Conservation (phyloP, 306 rosid genomes). For the Notholithocarpus densiflorus region DNA sequence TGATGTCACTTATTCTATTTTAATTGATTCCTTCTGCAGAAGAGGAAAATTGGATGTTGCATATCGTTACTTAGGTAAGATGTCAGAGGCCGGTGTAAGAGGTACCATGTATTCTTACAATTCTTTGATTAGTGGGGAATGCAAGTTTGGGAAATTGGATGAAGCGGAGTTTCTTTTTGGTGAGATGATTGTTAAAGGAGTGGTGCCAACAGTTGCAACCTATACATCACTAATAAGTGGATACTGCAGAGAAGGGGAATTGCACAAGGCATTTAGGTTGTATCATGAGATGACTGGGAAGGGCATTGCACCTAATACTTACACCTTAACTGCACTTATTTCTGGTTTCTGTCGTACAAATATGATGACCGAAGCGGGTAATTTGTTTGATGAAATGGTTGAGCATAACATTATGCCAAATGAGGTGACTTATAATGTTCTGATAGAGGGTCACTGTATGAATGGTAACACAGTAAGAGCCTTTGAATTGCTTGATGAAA, state of each 20-base stretch:
- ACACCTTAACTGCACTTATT: slow-evolving; percentile 73
- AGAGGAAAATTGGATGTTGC: slow-evolving; percentile 67
- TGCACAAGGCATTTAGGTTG: slow-evolving; percentile 54
- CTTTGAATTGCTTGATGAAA: slow-evolving; percentile 75
- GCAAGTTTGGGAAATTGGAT: slow-evolving; percentile 65
- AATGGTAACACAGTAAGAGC: slow-evolving; percentile 59
- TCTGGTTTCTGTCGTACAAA: slow-evolving; percentile 65
- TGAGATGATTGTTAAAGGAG: slow-evolving; percentile 58
- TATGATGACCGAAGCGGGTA: slow-evolving; percentile 63
- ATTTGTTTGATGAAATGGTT: slow-evolving; percentile 62
- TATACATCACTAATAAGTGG: slow-evolving; percentile 72
- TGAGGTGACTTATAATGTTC: slow-evolving; percentile 86
- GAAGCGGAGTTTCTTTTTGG: slow-evolving; percentile 50
- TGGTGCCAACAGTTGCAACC: slow-evolving; percentile 68
- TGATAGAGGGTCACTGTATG: slow-evolving; percentile 78
- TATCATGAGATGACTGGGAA: slow-evolving; percentile 73
- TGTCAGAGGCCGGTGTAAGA: slow-evolving; percentile 48
- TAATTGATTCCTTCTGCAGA: slow-evolving; percentile 79
- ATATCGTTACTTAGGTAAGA: slow-evolving; percentile 49
- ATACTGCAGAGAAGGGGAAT: slow-evolving; percentile 54
- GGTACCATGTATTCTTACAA: slow-evolving; percentile 69
- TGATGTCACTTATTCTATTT: slow-evolving; percentile 70
- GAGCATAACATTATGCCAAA: slow-evolving; percentile 63
- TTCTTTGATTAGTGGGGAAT: slow-evolving; percentile 75
- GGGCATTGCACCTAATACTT: slow-evolving; percentile 61